Conservation (phyloP, 2,329 filamentous ascomycete species). For the Ophiostoma ulmi region DNA sequence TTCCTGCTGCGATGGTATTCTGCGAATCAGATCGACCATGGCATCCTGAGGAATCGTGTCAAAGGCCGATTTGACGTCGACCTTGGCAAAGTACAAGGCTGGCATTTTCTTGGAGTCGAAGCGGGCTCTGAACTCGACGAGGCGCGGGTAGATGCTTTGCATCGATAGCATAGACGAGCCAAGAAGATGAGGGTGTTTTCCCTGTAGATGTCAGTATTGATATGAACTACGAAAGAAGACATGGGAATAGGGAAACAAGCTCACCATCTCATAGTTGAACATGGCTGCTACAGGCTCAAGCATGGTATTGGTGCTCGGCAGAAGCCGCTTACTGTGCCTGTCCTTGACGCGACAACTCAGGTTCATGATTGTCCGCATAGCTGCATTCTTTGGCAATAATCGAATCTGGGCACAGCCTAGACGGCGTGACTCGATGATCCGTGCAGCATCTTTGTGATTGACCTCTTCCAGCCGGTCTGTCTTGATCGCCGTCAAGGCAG, state of each 20-base stretch:
- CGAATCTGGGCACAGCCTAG: conserved; percentile 76
- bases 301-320: conserved; percentile 47
- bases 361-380: conserved; percentile 83
- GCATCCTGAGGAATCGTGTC: conserved; percentile 86
- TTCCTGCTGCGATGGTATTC: conserved; percentile 48
- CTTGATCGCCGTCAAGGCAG: conserved; percentile 64
- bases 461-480: conserved; percentile 74
- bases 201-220: conserved; percentile 22
- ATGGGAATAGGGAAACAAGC: neutral
- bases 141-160: conserved; percentile 67
- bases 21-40: conserved; percentile 61
- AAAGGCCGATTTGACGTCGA: conserved; percentile 88
- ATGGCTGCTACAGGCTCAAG: conserved; percentile 67
- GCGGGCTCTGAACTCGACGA: conserved; percentile 62
- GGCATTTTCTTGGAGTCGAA: conserved; percentile 39
- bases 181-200: conserved; percentile 52
- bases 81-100: conserved; percentile 76
- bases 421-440: conserved; percentile 54
- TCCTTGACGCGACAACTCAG: conserved; percentile 58
- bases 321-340: conserved; percentile 33
- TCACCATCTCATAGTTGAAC: conserved; percentile 66
- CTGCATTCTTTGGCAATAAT: conserved; percentile 71
- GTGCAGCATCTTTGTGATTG: conserved; percentile 49
- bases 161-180: conserved; percentile 78
- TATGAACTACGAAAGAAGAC: neutral